Evolutionary conservation across 805 yeast genomes (phyloP).

Genomic region (Jamesozyma spencerorum): DNA sequence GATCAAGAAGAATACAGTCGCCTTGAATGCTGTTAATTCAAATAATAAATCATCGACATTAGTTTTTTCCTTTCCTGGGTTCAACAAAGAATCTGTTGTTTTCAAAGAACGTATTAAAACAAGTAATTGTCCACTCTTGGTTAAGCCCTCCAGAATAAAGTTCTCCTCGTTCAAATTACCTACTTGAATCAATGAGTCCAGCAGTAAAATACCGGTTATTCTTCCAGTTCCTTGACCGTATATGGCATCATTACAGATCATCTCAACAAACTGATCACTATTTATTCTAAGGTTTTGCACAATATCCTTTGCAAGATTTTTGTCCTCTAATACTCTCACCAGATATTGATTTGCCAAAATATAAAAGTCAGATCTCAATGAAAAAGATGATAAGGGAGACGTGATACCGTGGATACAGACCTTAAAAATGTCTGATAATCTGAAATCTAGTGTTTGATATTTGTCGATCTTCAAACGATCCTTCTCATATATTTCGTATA

Average conservation of each 20-base stretch:
- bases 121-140: conserved; percentile 55
- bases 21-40: conserved; percentile 69
- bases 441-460: conserved; percentile 37
- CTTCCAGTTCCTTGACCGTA: conserved; percentile 70
- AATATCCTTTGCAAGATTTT: conserved; percentile 38
- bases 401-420: conserved; percentile 67
- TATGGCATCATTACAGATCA: conserved; percentile 68
- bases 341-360: conserved; percentile 60
- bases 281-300: conserved; percentile 45
- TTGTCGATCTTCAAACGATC: conserved; percentile 31
- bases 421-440: conserved; percentile 61
- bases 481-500: conserved; percentile 54
- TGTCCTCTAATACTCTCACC: conserved; percentile 38
- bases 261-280: conserved; percentile 54
- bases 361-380: conserved; percentile 71
- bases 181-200: conserved; percentile 57
- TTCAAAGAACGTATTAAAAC: conserved; percentile 58
- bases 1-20: conserved; percentile 57
- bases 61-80: conserved; percentile 29
- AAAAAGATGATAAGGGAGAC: conserved; percentile 57
- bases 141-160: conserved; percentile 50
- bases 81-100: conserved; percentile 57
- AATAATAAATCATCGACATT: conserved; percentile 49
- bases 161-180: conserved; percentile 43
- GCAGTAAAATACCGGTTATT: conserved; percentile 62